Base-by-base conservation (phyloP, 2,329 filamentous ascomycete genomes). In the Monilinia aucupariae region DNA sequence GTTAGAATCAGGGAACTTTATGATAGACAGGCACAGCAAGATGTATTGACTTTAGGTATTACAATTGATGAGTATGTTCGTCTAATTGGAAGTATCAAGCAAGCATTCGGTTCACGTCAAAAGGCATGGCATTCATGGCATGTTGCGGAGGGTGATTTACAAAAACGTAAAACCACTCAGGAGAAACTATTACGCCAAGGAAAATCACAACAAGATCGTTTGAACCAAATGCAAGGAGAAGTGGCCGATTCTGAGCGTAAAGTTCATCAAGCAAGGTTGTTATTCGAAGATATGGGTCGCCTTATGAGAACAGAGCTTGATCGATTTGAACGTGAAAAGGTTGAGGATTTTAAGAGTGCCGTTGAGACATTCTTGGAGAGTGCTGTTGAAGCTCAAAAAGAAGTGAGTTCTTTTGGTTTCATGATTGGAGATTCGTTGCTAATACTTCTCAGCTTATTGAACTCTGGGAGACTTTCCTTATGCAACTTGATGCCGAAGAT, bases 1-100 rank as follows among this genome's bases (percentile, higher is more conserved):
- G 82, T 96, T 65, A 92, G 93, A 45, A 96, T 99, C 69, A 87
- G 89, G 64, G 94, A 99, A 72, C 85, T 99, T 1, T 97, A 99
- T 74, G 92, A 97, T 70, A 89, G 94, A 27, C 94, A 99, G 76
- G 94, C 94, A 13, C 92, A 97, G 77, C 94, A 99, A 75, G 94
- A 99, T 73, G 88, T 97, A 39, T 82, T 99, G 59, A 99, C 94
- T 0, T 86, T 99, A 68, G 94, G 94, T 45, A 97, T 97, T 72
- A 96, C 96, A 50, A 92, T 99, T 67, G 94, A 99, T 68, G 94
- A 99, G 77, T 99, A 99, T 77, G 96, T 99, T 70, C 91, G 94
- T 6, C 78, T 99, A 50, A 97, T 99, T 70, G 91, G 92, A 39
- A 96, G 90, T 62, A 90, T 97, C 65, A 99, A 99, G 80, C 90